Evolutionary conservation across 225 moss, liverwort and hornwort species (phyloP), one percentile per base, ranked within the genome.

Genomic region (Pleurozium schreberi): DNA sequence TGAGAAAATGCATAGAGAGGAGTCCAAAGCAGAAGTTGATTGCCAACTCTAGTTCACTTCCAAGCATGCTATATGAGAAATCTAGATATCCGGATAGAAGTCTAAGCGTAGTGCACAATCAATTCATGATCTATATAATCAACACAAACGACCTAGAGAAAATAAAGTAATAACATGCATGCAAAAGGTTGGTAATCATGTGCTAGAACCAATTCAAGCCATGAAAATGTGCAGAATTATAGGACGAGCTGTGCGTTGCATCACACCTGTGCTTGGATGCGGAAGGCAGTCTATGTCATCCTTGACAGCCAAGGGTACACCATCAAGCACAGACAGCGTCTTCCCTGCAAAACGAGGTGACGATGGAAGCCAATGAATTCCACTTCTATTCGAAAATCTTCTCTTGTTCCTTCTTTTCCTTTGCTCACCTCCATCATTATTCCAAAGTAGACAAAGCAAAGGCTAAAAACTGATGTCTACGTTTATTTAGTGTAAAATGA

Each of bases 221-320:
- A 85, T 31, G 45, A 88, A 21, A 88, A 84, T 65, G 31, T 86
- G 70, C 53, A 88, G 71, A 79, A 60, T 40, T 34, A 62, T 45
- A 70, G 70, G 86, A 91, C 69, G 76, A 85, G 81, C 31, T 76
- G 57, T 61, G 89, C 18, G 63, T 59, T 80, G 49, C 79, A 47
- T 34, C 34, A 67, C 91, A 99, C 98, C 96, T 90, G 96, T 99
- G 89, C 95, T 97, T 87, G 93, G 96, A 90, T 97, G 95, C 61
- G 99, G 99, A 74, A 92, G 90, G 90, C 96, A 97, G 93, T 99
- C 97, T 36, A 97, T 94, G 60, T 97, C 99, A 94, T 99, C 97
- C 93, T 99, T 99, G 82, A 99, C 96, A 90, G 96, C 97, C 50
- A 97, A 89, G 27, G 96, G 94, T 82, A 96, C 92, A 53, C 99